These are phyloP conservation scores for Tolypocladium sp. DNA, from an alignment of 2,329 filamentous ascomycete species.

Conservation along the genomic window DNA sequence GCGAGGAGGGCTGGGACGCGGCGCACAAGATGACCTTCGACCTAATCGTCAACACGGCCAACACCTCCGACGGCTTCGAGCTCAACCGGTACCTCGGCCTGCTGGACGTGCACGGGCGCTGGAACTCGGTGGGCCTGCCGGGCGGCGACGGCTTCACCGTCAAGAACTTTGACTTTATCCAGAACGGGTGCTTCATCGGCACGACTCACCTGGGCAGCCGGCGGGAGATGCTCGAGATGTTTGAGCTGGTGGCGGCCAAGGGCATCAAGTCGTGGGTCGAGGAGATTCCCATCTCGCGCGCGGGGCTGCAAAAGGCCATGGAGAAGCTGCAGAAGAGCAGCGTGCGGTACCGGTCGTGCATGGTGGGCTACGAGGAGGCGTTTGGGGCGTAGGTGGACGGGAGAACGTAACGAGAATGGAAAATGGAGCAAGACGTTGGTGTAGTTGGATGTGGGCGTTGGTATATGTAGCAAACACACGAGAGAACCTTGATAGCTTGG, in stretches of 20 bases:
- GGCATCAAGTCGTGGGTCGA: constrained; percentile 63
- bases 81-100: constrained; percentile 64
- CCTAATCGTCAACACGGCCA: constrained; percentile 68
- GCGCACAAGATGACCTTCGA: constrained; percentile 58
- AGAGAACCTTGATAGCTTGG: background rate
- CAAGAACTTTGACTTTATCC: constrained; percentile 64
- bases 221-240: constrained; percentile 62
- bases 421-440: no score
- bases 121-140: constrained; percentile 72
- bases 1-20: constrained; percentile 48
- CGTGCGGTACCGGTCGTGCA: constrained; percentile 66
- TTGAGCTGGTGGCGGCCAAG: constrained; percentile 62
- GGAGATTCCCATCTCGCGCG: constrained; percentile 62
- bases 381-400: constrained; percentile 41
- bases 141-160: constrained; percentile 65
- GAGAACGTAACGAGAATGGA: background rate
- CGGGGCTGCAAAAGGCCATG: constrained; percentile 62
- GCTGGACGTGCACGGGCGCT: constrained; percentile 73
- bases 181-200: constrained; percentile 66
- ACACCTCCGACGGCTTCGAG: constrained; percentile 58
- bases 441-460: background rate
- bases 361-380: constrained; percentile 60
- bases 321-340: constrained; percentile 60
- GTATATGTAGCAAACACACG: background rate
- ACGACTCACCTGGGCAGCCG: constrained; percentile 63